Percentiles rank a stretch among this genome's conserved stretches.
Conservation (phyloP, 257 asterid species). For the Solanum okadae region DNA sequence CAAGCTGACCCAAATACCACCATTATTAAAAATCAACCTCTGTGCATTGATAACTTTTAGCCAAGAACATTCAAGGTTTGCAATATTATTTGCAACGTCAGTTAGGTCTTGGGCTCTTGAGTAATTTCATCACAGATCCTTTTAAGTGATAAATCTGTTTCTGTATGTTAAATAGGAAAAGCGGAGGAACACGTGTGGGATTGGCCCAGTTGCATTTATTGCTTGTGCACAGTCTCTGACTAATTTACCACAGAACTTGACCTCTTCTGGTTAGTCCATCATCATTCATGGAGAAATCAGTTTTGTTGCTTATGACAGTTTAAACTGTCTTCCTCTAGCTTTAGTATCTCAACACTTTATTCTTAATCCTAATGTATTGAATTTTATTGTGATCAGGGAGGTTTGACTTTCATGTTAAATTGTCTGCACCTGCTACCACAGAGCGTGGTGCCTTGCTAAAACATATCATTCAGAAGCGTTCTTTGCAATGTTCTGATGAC, state of each 20-base stretch:
- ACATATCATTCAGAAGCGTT: slow-evolving; percentile 75
- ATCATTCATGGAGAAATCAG: neutral
- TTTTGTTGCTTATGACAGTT: neutral
- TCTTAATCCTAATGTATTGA: neutral
- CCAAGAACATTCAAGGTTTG: neutral
- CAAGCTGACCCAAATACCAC: neutral
- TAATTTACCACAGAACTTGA: slow-evolving; percentile 76
- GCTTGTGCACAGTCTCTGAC: slow-evolving; percentile 79
- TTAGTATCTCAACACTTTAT: neutral
- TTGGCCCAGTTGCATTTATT: slow-evolving; percentile 80
- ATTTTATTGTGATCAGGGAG: slow-evolving; percentile 47
- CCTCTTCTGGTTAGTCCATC: slow-evolving; percentile 64
- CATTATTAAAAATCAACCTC: neutral
- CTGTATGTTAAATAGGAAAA: slow-evolving; percentile 36
- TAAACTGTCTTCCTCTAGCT: neutral
- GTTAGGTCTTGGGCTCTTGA: neutral
- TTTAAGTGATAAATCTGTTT: neutral
- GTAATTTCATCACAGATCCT: neutral
- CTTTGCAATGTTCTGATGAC: slow-evolving; percentile 72
- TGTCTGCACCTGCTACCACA: slow-evolving; percentile 83
- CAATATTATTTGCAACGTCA: neutral
- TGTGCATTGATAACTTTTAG: neutral
- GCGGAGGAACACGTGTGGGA: slow-evolving; percentile 53
- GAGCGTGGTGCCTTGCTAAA: slow-evolving; percentile 78
- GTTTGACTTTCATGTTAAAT: slow-evolving; percentile 85